phyloP scores from a whole-genome alignment of 2,329 filamentous ascomycete species.

The Ceratocystis albifundus region DNA sequence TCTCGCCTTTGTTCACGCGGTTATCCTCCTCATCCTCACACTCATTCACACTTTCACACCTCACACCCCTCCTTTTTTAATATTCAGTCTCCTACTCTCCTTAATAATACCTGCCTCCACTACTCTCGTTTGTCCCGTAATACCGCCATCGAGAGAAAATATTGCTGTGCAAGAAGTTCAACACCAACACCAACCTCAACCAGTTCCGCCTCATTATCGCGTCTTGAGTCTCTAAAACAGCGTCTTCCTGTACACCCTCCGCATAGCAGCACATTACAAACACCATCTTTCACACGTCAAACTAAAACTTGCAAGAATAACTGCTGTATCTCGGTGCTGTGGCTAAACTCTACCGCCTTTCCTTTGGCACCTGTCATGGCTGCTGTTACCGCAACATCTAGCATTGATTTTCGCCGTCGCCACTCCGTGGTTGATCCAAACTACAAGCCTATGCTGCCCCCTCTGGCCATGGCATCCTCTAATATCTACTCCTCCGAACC shows the following conservation, averaged over 20 bases:
- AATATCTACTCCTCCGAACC: conserved; percentile 20
- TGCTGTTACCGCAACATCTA: conserved; percentile 16
- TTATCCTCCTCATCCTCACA: conserved; percentile 11
- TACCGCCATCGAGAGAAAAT: not conserved
- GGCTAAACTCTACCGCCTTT: not conserved
- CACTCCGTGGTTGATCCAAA: conserved; percentile 20
- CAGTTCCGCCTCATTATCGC: not conserved
- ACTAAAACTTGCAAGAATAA: not conserved
- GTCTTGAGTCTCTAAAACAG: not conserved
- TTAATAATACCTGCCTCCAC: conserved; percentile 1
- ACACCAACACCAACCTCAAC: not conserved
- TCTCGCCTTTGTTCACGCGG: not conserved
- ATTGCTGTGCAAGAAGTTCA: not conserved
- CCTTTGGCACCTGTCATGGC: conserved; percentile 20
- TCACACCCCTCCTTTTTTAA: conserved; percentile 17
- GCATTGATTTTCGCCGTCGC: conserved; percentile 19
- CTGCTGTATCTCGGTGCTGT: not conserved
- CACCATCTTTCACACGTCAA: not conserved
- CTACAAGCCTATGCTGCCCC: conserved; percentile 16
- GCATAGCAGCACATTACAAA: not conserved
- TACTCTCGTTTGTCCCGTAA: conserved; percentile 18
- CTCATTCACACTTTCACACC: conserved; percentile 2
- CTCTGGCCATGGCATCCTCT: conserved; percentile 23
- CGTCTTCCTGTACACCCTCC: not conserved
- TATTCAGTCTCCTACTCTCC: conserved; percentile 13